Percentiles rank a stretch among this genome's conserved stretches.
These are phyloP conservation scores for Paxillus rubicundulus DNA, from an alignment of 768 basidiomycete genomes.

Conservation along the genomic window DNA sequence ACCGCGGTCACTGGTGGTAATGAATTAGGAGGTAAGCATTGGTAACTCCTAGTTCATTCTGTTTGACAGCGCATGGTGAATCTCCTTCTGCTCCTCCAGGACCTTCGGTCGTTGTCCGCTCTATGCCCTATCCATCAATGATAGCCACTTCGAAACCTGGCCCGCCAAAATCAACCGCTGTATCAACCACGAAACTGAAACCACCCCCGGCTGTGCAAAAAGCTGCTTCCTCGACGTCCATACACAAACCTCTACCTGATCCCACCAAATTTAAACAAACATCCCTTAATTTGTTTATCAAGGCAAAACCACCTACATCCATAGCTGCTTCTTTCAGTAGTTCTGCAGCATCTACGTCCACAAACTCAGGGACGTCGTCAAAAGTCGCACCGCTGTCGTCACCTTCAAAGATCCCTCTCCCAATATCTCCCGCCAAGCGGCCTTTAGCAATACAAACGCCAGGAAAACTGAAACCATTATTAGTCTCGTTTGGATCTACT, in stretches of 20 bases:
- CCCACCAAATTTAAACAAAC: conserved; percentile 22
- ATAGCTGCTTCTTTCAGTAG: not conserved
- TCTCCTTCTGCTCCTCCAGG: not conserved
- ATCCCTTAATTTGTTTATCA: conserved; percentile 25
- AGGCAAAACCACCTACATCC: conserved; percentile 2
- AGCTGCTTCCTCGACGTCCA: conserved; percentile 8
- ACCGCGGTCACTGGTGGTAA: not conserved
- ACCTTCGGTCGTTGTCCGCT: not conserved
- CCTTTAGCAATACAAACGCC: conserved; percentile 6
- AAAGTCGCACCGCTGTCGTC: conserved; percentile 10
- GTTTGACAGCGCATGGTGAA: not conserved
- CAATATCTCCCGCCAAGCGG: conserved; percentile 17
- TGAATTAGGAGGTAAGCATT: conserved; percentile 2
- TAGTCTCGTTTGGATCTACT: conserved; percentile 5
- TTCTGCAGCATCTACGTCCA: conserved; percentile 4
- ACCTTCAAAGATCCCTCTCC: conserved; percentile 31
- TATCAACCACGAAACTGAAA: conserved; percentile 4
- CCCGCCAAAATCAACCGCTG: conserved; percentile 5
- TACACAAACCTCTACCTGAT: conserved; percentile 11
- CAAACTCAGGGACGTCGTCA: conserved; percentile 7
- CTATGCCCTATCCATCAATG: conserved; percentile 4
- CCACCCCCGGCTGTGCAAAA: not conserved
- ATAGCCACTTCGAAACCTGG: conserved; percentile 2
- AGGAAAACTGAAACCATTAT: conserved; percentile 1
- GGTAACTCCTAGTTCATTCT: not conserved